A percentile compares a stretch with the other conserved stretches of the same genome.
Conservation (phyloP, 2,329 filamentous ascomycete species). For the Microcyclosporella mali region DNA sequence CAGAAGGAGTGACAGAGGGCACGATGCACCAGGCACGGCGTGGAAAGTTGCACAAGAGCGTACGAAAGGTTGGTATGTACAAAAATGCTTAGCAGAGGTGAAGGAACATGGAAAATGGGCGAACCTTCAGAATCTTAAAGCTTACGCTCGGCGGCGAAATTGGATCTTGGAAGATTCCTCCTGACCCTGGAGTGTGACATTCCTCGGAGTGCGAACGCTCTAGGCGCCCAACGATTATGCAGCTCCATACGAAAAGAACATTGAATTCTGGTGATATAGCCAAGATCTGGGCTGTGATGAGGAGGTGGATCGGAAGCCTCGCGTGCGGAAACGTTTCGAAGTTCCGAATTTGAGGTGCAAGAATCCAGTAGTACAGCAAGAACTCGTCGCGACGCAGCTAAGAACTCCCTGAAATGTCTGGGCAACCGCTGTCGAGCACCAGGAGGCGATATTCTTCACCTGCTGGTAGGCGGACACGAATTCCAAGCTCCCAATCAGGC, state of each 20-base stretch:
- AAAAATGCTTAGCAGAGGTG: conserved; percentile 1
- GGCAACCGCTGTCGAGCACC: conserved; percentile 3
- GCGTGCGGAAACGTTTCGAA: conserved; percentile 1
- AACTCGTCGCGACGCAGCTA: not conserved
- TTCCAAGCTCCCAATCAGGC: not conserved
- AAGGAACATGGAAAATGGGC: conserved; percentile 5
- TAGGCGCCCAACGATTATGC: conserved; percentile 9
- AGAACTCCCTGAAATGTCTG: not conserved
- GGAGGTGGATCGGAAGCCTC: conserved; percentile 3
- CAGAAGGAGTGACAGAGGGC: conserved; percentile 15
- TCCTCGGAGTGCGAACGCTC: conserved; percentile 12
- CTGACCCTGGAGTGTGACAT: conserved; percentile 10
- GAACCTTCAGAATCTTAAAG: conserved; percentile 17
- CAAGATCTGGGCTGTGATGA: conserved; percentile 10
- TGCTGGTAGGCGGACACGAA: conserved; percentile 3
- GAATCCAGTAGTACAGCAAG: conserved; percentile 1
- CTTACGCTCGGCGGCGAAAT: conserved; percentile 18
- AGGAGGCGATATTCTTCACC: conserved; percentile 3
- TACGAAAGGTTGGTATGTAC: conserved; percentile 4
- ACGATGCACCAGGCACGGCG: conserved; percentile 21
- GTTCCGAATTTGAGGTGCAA: conserved; percentile 2
- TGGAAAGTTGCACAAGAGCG: conserved; percentile 1
- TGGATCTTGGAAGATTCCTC: conserved; percentile 14
- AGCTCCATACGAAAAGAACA: conserved; percentile 9
- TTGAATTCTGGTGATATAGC: conserved; percentile 14